Percentiles rank a stretch among this genome's conserved stretches.
These are phyloP conservation scores for Ciborinia camelliae DNA, from an alignment of 2,329 filamentous ascomycete species.

Conservation along the genomic window DNA sequence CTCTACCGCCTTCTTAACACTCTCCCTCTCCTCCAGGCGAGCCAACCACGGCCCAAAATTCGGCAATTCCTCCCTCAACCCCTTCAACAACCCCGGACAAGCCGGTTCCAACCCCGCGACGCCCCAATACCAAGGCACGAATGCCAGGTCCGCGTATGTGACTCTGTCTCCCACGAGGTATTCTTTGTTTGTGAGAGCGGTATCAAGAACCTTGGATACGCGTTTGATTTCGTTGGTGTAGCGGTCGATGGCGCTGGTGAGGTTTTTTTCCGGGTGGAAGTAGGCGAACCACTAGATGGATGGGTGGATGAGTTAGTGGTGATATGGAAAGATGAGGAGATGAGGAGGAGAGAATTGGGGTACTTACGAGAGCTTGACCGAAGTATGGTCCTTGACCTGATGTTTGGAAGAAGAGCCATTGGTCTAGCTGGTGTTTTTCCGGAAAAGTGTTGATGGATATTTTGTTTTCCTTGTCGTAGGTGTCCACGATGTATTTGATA, in stretches of 20 bases:
- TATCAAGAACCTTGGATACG: not conserved
- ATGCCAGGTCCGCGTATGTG: not conserved
- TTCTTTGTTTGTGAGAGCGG: not conserved
- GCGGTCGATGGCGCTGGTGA: not conserved
- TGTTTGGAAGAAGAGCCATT: not conserved
- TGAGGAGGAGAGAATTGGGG: no score
- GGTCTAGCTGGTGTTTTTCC: not conserved
- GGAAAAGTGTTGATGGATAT: not conserved
- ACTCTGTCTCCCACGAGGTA: not conserved
- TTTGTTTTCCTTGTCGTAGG: constrained; percentile 39
- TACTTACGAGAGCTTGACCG: not conserved
- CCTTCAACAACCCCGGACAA: not conserved
- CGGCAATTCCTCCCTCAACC: not conserved
- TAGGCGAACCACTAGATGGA: not conserved
- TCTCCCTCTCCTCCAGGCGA: not conserved
- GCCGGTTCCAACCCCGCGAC: not conserved
- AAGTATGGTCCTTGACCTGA: not conserved
- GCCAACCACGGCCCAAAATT: not conserved
- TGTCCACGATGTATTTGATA: constrained; percentile 43
- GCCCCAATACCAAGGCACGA: not conserved
- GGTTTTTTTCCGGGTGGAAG: not conserved
- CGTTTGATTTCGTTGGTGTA: not conserved
- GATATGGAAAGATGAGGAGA: not conserved
- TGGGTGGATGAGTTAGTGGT: not conserved
- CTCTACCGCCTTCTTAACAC: not conserved